Conservation (phyloP, 495 filamentous ascomycete genomes). For the Penicillium desertorum region DNA sequence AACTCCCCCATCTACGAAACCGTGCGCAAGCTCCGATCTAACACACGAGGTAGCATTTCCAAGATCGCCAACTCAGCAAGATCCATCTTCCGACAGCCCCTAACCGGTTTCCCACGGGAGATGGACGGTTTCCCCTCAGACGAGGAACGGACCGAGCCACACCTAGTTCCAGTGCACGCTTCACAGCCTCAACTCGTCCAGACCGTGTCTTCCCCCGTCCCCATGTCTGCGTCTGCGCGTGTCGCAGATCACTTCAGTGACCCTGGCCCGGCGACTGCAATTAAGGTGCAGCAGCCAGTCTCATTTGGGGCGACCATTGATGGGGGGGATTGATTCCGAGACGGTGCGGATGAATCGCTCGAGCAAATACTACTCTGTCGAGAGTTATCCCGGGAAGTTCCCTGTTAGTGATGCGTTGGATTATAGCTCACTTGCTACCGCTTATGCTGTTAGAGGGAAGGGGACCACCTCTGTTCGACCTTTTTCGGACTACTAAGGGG, state of each 20-base stretch:
- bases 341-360: slow-evolving; percentile 9
- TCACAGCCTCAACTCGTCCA: background rate
- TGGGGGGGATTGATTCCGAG: background rate
- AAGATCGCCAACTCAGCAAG: slow-evolving; percentile 6
- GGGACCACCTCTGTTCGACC: slow-evolving; percentile 36
- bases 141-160: background rate
- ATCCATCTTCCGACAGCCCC: slow-evolving; percentile 3
- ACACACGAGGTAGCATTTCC: slow-evolving; percentile 2
- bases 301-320: slow-evolving; percentile 1
- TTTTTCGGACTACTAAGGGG: slow-evolving; percentile 34
- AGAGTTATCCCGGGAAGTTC: slow-evolving; percentile 40
- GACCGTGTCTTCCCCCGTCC: background rate
- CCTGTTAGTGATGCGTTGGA: slow-evolving; percentile 37
- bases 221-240: slow-evolving; percentile 1
- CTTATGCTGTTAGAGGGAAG: slow-evolving; percentile 24
- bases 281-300: background rate
- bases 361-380: slow-evolving; percentile 28
- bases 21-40: background rate
- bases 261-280: background rate
- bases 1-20: slow-evolving; percentile 14
- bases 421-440: slow-evolving; percentile 30
- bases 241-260: slow-evolving; percentile 7
- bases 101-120: background rate
- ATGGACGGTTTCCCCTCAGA: background rate
- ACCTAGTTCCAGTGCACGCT: background rate